A percentile compares a stretch with the other conserved stretches of the same genome.
phyloP scores from a whole-genome alignment of 2,329 filamentous ascomycete species.

The Paracoccidioides brasiliensis region DNA sequence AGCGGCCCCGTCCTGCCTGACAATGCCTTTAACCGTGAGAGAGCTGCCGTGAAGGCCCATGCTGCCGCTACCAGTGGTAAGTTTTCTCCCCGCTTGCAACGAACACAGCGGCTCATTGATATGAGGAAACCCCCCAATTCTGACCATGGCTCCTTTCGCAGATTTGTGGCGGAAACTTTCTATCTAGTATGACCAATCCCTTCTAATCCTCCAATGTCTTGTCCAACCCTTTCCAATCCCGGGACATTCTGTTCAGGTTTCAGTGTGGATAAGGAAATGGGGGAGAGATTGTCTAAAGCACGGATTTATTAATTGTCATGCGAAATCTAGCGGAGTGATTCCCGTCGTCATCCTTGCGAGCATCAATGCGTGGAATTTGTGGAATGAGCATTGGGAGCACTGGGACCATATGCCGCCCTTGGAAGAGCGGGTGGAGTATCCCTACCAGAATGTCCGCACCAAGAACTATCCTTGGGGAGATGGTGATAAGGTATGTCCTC shows the following conservation, averaged over 20 bases:
- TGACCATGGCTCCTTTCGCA: conserved; percentile 26
- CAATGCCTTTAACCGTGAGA: conserved; percentile 89
- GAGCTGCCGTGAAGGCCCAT: conserved; percentile 80
- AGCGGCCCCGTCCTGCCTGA: conserved; percentile 52
- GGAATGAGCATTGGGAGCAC: conserved; percentile 97
- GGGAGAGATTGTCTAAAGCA: neutral
- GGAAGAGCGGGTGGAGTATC: conserved; percentile 84
- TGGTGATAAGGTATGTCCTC: conserved; percentile 68
- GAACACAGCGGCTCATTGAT: neutral
- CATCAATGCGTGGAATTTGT: conserved; percentile 80
- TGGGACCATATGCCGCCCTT: conserved; percentile 71
- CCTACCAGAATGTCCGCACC: conserved; percentile 93
- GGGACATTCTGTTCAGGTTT: neutral
- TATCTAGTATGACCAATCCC: conserved; percentile 53
- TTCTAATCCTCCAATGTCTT: neutral
- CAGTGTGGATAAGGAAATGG: neutral
- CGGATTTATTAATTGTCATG: neutral
- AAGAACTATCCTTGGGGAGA: conserved; percentile 95
- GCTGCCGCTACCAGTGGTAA: conserved; percentile 70
- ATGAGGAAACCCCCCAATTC: neutral
- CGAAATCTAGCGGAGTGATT: conserved; percentile 50
- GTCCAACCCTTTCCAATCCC: neutral
- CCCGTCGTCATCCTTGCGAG: conserved; percentile 58
- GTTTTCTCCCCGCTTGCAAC: conserved; percentile 24
- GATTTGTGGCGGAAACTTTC: conserved; percentile 94